Percentiles rank a stretch among this genome's conserved stretches.
Conservation (phyloP, 306 rosid species). For the Vigna reflexopilosa region DNA sequence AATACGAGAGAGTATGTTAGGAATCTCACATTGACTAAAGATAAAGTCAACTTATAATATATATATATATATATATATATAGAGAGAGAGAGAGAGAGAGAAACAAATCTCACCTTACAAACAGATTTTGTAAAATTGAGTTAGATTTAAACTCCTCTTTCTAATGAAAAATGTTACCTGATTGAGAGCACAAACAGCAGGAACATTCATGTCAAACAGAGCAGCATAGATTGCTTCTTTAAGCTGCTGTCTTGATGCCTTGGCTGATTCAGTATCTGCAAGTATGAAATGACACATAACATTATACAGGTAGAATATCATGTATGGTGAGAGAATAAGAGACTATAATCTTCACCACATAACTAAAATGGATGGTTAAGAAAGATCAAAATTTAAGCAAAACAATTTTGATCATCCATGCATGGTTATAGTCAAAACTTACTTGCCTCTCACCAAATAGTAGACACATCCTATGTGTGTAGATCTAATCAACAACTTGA, state of each 20-base stretch:
- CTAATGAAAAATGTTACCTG: conserved; percentile 53
- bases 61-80: too few species aligned
- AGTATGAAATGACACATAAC: conserved; percentile 21
- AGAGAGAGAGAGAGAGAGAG: too few species aligned
- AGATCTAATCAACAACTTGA: not conserved
- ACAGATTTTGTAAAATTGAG: too few species aligned
- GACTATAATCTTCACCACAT: not conserved
- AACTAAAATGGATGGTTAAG: not conserved
- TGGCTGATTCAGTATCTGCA: conserved; percentile 81
- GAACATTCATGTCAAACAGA: conserved; percentile 79
- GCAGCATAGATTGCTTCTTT: conserved; percentile 68
- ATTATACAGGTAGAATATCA: not conserved
- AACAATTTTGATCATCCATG: not conserved
- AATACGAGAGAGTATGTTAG: too few species aligned
- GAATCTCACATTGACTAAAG: too few species aligned
- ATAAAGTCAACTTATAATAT: too few species aligned
- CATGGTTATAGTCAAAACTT: not conserved
- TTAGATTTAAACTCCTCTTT: too few species aligned
- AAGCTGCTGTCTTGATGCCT: conserved; percentile 82
- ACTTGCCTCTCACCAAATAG: not conserved
- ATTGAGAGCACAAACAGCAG: conserved; percentile 81
- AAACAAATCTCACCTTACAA: too few species aligned
- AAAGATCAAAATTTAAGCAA: not conserved
- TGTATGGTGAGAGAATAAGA: not conserved
- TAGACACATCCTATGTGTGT: not conserved